phyloP scores from a whole-genome alignment of 768 basidiomycete genomes.

The Phylloporus arenicola region DNA sequence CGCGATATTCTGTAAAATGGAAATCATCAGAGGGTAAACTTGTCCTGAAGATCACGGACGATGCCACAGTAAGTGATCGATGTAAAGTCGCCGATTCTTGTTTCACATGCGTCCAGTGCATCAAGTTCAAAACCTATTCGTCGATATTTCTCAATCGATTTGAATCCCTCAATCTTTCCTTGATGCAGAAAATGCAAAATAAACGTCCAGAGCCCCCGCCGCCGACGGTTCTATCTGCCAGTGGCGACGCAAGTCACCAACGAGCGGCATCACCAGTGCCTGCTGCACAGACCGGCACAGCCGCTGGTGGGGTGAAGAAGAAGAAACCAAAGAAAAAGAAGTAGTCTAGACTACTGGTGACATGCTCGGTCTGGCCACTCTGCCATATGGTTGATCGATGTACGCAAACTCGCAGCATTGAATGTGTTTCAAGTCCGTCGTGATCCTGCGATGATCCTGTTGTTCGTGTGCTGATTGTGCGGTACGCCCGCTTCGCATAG shows the following conservation, averaged over 20 bases:
- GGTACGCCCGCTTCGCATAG: background rate
- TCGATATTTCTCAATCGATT: constrained; percentile 96
- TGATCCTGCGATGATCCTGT: constrained; percentile 1
- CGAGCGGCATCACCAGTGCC: constrained; percentile 32
- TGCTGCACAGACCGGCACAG: constrained; percentile 29
- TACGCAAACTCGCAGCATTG: constrained; percentile 1
- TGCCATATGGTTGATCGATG: constrained; percentile 2
- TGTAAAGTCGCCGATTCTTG: background rate
- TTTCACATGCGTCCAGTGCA: constrained; percentile 50
- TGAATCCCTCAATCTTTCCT: constrained; percentile 80
- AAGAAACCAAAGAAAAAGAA: constrained; percentile 83
- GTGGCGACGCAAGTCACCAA: constrained; percentile 22
- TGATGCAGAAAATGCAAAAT: constrained; percentile 87
- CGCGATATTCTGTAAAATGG: constrained; percentile 92
- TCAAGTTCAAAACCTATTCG: constrained; percentile 95
- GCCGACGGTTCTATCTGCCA: constrained; percentile 6
- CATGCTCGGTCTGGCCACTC: constrained; percentile 5
- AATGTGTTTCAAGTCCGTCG: background rate
- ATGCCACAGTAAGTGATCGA: constrained; percentile 64
- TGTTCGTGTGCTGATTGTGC: background rate
- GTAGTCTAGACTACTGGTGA: constrained; percentile 24
- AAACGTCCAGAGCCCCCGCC: constrained; percentile 35
- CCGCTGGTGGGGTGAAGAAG: constrained; percentile 69
- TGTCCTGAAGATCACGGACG: constrained; percentile 90
- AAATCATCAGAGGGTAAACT: constrained; percentile 77